Conservation (phyloP, 768 basidiomycete genomes). For the Cubamyces lactineus region DNA sequence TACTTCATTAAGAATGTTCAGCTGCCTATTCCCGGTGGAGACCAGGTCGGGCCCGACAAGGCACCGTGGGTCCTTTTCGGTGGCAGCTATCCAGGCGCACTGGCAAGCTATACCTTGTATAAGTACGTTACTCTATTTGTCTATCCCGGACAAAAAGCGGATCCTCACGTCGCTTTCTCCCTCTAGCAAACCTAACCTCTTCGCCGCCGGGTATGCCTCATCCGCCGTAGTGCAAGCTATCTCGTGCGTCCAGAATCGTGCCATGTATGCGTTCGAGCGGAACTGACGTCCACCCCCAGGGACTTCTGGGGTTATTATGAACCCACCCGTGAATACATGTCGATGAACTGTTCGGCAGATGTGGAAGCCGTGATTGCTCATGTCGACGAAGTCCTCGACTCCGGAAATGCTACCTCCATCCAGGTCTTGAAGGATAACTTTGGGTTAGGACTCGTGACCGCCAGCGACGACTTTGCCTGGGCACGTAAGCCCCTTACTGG, state of each 20-base stretch:
- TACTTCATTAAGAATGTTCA: constrained; percentile 69
- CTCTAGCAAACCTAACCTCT: constrained; percentile 57
- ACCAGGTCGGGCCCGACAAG: constrained; percentile 56
- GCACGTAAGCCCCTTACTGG: too few relatives aligned
- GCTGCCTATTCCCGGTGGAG: constrained; percentile 69
- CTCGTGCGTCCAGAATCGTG: constrained; percentile 30
- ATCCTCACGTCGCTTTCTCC: background rate
- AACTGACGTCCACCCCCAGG: constrained; percentile 29
- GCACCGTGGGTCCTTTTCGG: constrained; percentile 49
- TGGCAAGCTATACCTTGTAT: constrained; percentile 69
- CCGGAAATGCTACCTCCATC: constrained; percentile 49
- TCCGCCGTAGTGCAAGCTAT: constrained; percentile 72
- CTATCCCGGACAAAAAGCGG: background rate
- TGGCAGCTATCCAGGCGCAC: constrained; percentile 48
- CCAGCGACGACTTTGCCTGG: constrained; percentile 69
- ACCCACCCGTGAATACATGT: constrained; percentile 69
- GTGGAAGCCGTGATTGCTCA: constrained; percentile 64
- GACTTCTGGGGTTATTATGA: constrained; percentile 77
- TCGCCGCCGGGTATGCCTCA: constrained; percentile 65
- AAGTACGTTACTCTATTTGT: constrained; percentile 45
- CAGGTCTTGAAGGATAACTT: constrained; percentile 58
- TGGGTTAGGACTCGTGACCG: constrained; percentile 53
- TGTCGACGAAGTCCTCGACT: constrained; percentile 58
- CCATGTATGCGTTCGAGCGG: background rate
- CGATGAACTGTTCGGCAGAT: constrained; percentile 73